phyloP scores from a whole-genome alignment of 441 rosid species.

The Omphalea diandra region DNA sequence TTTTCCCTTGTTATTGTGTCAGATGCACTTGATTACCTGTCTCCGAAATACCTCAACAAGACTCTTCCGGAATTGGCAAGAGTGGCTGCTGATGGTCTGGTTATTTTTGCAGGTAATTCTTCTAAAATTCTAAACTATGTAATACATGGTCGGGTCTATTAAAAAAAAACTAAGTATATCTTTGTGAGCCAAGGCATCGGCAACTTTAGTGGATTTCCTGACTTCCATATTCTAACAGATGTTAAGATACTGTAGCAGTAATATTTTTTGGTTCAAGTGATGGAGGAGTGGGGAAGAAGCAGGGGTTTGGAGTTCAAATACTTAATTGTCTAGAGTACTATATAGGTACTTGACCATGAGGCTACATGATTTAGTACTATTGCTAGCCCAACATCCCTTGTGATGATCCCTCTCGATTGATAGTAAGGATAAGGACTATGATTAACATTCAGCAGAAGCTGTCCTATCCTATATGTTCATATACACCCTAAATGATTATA shows the following conservation, averaged over 20 bases:
- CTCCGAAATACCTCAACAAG: constrained; percentile 64
- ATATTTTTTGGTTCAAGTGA: neutral
- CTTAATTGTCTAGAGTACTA: neutral
- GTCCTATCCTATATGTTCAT: neutral
- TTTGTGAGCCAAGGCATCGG: neutral
- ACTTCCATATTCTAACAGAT: neutral
- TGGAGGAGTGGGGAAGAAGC: neutral
- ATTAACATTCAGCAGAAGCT: neutral
- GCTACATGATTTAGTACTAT: neutral
- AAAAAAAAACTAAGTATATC: neutral
- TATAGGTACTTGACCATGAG: neutral
- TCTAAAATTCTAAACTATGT: neutral
- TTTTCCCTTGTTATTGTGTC: constrained; percentile 65
- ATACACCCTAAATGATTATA: neutral
- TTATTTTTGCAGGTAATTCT: constrained; percentile 55
- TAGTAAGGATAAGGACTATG: neutral
- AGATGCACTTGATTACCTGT: constrained; percentile 67
- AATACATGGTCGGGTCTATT: neutral
- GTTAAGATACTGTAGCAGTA: neutral
- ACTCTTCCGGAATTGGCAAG: constrained; percentile 67
- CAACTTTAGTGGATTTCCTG: neutral
- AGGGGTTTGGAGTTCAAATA: neutral
- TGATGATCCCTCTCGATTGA: too few species aligned
- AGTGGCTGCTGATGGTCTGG: constrained; percentile 61
- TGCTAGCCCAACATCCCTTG: neutral